Evolutionary conservation across 371 early-diverging fungal species (phyloP), one percentile per base, ranked within the genome.

Genomic region (Mucor mucedo): DNA sequence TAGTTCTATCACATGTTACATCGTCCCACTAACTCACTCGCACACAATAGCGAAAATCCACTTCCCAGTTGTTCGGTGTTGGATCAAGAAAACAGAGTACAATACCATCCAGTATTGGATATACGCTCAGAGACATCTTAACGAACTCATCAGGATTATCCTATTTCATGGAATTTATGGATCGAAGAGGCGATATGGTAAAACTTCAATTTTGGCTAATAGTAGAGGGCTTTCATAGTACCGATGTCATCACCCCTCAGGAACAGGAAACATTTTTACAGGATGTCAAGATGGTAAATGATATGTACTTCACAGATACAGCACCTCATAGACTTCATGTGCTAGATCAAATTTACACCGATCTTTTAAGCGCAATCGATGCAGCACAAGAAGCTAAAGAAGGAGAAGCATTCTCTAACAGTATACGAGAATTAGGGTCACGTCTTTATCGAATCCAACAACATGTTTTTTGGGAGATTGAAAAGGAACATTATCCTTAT

Each of bases 101-200:
- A 2, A 49, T 14, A 52, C 52, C 27, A 10, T 57, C 5, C 63
- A 57, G 47, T 2, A 55, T 72, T 42, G 75, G 77, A 1, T 73
- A 66, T 16, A 73, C 55, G 32, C 53, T 81, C 10, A 59, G 70
- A 11, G 88, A 88, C 38, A 84, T 90, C 29, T 70, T 91, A 27
- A 82, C 84, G 5, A 90, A 91, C 57, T 83, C 89, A 0, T 66
- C 86, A 0, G 87, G 90, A 0, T 65, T 93, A 7, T 88, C 91
- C 0, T 91, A 89, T 41, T 92, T 93, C 72, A 89, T 88, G 79
- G 95, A 93, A 73, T 92, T 87, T 65, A 87, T 91, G 88, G 93
- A 93, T 63, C 84, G 85, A 33, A 79, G 82, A 14, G 88, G 87
- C 2, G 83, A 80, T 55, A 82, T 87, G 77, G 71, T 84, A 28